Evolutionary conservation across 2,329 filamentous ascomycete species (phyloP), one percentile per base, ranked within the genome.

Genomic region (Paraconiothyrium sp.): DNA sequence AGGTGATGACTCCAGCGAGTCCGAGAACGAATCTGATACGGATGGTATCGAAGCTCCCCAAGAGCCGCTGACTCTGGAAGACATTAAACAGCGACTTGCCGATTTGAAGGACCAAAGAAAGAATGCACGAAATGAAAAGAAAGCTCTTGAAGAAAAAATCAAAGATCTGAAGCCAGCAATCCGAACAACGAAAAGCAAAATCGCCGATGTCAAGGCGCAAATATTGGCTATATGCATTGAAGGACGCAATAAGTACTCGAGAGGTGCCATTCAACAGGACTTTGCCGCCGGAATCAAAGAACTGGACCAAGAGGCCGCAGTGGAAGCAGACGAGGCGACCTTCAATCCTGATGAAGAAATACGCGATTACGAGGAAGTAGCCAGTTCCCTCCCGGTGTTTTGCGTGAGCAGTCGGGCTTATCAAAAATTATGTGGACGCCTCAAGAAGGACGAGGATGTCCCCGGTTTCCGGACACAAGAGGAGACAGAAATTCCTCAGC

Each of bases 341-440:
- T 88, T 88, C 65, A 77, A 89, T 63, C 85, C 85, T 0, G 82
- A 85, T 1, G 69, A 82, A n/a, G 84, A 88, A 7, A 48, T 80
- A 2, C 82, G 86, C 10, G 83, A 90, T 67, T 90, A 90, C 56
- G 82, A 86, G 0, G 75, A 86, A 47, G 81, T 90, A 8, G 87
- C 85, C 0, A 73, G 73, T 9, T 80, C 79, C 0, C 78, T 91
- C 0, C 84, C 87, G 0, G 88, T 91, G 1, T 91, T 90, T 68
- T 90, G 88, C 63, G 85, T 90, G 16, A 88, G 86, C 60, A 86
- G 85, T 50, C 79, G 85, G 48, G 88, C 84, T 0, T 91, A 89
- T 57, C 88, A 91, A 66, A 87, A 88, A 67, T 75, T 90, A n/a
- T 79, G 80, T 43, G 86, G 85, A 1, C 81, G 85, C 3, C 70